Evolutionary conservation across 371 early-diverging fungal species (phyloP).

Genomic region (Mucor ambiguus): DNA sequence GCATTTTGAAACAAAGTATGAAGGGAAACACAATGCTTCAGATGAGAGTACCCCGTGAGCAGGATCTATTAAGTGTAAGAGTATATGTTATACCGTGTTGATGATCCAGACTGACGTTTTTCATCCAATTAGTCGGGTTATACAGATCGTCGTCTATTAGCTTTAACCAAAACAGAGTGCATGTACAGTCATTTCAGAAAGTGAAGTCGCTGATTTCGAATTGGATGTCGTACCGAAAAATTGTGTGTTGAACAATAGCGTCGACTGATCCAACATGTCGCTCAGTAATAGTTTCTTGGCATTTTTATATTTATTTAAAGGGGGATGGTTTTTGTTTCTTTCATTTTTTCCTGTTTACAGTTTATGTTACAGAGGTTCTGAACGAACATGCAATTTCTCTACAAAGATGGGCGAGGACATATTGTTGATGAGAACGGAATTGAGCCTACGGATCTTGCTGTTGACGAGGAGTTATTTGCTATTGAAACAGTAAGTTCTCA

Average conservation of each 20-base stretch:
- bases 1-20: conserved; percentile 32
- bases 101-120: not conserved
- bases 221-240: not conserved
- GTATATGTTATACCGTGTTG: not conserved
- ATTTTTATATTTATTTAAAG: no score
- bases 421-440: not conserved
- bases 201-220: no score
- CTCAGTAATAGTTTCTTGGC: no score
- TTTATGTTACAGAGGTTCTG: no score
- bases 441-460: conserved; percentile 26
- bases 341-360: no score
- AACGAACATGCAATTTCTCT: no score
- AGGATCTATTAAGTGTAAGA: conserved; percentile 36
- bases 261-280: no score
- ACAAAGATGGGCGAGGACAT: no score
- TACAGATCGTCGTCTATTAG: conserved; percentile 26
- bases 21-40: conserved; percentile 33
- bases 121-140: conserved; percentile 21
- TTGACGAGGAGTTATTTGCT: conserved; percentile 25
- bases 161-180: conserved; percentile 20
- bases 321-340: no score
- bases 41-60: conserved; percentile 37
- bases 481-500: conserved; percentile 20
- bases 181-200: not conserved
- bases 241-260: no score